Base-by-base conservation (phyloP, 148 eudicot genomes). In the Camellia sinensis region DNA sequence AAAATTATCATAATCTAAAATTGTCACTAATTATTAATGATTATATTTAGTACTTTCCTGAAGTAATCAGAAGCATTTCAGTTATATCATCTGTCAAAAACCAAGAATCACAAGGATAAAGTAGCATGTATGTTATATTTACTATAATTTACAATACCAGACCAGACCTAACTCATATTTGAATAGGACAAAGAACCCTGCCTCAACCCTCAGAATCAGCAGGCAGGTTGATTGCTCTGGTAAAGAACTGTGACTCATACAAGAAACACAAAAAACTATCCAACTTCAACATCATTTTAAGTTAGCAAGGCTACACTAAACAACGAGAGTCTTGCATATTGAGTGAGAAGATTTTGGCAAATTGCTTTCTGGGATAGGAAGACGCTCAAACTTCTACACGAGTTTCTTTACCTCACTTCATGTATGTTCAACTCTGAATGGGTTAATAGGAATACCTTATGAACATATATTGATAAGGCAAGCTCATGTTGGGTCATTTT, bases 401-500 rank as follows among this genome's bases (percentile, higher is more conserved):
- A 64, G 22, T 64, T 57, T 15, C 14, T 61, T 48, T 19, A 11
- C 66, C 67, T 59, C 66, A 59, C 17, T 67, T 53, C 60, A 29
- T 29, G 15, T 77, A 62, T 66, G 59, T 50, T 21, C 59, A 65
- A 15, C 19, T 13, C 17, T 52, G 74, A 74, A 57, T 9, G 6
- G 52, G 43, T 21, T 6, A 67, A 75, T 18, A 5, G 56, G 68
- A 64, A 63, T 90, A 97, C 99, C 99, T 97, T 97, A 60, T 97
- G 93, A 78, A 97, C 91, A 86, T 94, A 97, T 1, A 97, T 87
- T 56, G 98, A 94, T 21, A 97, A 83, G 48, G 99, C 95, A 85
- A 97, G 97, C 86, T 97, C 99, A 78, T 97, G 99, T 72, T 91
- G 95, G 83, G 92, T 92, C 89, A 97, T 86, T 83, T 92, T 94